A percentile compares a stretch with the other conserved stretches of the same genome.
Conservation (phyloP, 805 yeast species). For the Candida jianshihensis region DNA sequence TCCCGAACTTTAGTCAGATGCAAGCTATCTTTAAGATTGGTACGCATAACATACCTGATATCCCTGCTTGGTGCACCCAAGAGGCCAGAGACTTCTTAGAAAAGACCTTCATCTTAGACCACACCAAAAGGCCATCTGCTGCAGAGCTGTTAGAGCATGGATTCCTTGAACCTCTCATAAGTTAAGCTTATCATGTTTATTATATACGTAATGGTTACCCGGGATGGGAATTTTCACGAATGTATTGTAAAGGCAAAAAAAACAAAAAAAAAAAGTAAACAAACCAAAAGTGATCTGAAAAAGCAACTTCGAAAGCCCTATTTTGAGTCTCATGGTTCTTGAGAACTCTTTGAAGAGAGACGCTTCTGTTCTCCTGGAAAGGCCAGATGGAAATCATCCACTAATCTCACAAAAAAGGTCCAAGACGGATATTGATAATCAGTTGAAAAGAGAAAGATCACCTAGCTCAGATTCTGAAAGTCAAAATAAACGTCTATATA, state of each 20-base stretch:
- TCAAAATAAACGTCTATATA: neutral
- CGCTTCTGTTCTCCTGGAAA: neutral
- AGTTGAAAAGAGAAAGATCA: slow-evolving; percentile 3
- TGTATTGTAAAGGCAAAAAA: no score
- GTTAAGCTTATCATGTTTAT: no score
- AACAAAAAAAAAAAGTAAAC: no score
- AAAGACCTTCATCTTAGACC: slow-evolving; percentile 70
- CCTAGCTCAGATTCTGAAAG: slow-evolving; percentile 1
- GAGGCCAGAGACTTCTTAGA: slow-evolving; percentile 62
- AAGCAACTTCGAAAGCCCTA: no score
- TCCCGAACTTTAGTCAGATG: slow-evolving; percentile 91
- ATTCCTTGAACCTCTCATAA: slow-evolving; percentile 33
- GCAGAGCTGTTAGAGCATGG: slow-evolving; percentile 56
- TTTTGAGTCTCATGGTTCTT: neutral
- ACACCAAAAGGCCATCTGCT: slow-evolving; percentile 68
- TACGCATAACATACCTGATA: slow-evolving; percentile 69
- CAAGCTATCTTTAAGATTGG: slow-evolving; percentile 96
- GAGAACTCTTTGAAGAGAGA: neutral
- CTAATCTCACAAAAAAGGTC: neutral
- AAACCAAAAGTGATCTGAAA: no score
- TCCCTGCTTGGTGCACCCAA: slow-evolving; percentile 66
- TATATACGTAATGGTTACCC: no score
- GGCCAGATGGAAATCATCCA: neutral
- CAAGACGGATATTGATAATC: neutral
- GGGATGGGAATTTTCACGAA: no score